Evolutionary conservation across 371 early-diverging fungal genomes (phyloP), one percentile per base, ranked within the genome.

Genomic region (Mortierella sp.): DNA sequence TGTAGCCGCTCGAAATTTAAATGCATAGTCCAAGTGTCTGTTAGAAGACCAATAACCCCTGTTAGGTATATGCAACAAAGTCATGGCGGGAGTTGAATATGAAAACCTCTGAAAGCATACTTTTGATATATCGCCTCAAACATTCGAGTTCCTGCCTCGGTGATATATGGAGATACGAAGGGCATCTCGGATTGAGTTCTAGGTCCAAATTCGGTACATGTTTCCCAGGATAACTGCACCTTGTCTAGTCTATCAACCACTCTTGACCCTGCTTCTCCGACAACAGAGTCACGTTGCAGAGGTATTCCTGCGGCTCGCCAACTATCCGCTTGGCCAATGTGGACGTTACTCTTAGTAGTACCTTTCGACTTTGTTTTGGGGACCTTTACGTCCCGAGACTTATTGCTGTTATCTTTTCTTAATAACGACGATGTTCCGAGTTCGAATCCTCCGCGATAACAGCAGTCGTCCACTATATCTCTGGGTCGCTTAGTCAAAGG

Each of bases 151-250:
- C 84, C 77, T 7, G 83, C 65, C 65, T 88, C 89, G 6, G 87
- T 85, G 19, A 88, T 52, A 67, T 83, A 88, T 6, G 87, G 84
- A 7, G 84, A 85, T 1, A 75, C 72, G 33, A 83, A 68, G 1
- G 57, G 60, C 22, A 61, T 45, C 3, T 52, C 63, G 1, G 58
- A 33, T n/a, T 32, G 71, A 10, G 64, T 22, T 6, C 61, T 59
- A 3, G 79, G 70, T 32, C 75, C 70, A 41, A 52, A 21, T 21
- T 36, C 67, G 48, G 58, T 36, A 22, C 62, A 58, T 40, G 58
- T 63, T 45, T 75, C 74, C 79, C 70, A 72, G 11, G 72, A 59
- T 43, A 80, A 57, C 41, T 63, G 67, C 28, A 43, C 28, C 24
- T 63, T 74, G n/a, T 62, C 53, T 33, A 22, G 41, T 3, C 24